Evolutionary conservation across 2,329 filamentous ascomycete species (phyloP).

Genomic region (Colletotrichum melonis): DNA sequence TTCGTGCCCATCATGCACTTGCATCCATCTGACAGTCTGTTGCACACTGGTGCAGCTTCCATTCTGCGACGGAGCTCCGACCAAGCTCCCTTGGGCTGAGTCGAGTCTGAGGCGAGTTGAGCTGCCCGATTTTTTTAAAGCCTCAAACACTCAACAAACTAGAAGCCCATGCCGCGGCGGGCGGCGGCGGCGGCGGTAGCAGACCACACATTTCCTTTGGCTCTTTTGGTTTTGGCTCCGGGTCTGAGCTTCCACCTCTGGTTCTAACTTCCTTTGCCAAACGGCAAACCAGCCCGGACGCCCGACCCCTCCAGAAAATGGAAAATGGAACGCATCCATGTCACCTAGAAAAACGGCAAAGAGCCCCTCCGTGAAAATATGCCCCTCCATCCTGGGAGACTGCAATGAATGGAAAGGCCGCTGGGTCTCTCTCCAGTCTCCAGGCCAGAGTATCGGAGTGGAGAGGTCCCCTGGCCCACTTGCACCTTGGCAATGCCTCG

Average conservation of each 20-base stretch:
- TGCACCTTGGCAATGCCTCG: conserved; percentile 1
- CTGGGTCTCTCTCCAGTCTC: background rate
- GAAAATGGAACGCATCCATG: background rate
- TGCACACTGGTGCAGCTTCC: background rate
- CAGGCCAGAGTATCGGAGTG: background rate
- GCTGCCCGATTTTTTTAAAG: background rate
- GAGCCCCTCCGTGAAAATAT: background rate
- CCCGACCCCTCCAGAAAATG: background rate
- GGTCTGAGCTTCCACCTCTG: background rate
- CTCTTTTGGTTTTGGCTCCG: background rate
- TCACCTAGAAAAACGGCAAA: background rate
- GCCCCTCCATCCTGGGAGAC: background rate
- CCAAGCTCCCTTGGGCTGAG: conserved; percentile 13
- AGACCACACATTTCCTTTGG: conserved; percentile 10
- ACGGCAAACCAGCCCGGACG: conserved; percentile 5
- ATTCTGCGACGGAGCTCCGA: background rate
- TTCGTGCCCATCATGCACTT: background rate
- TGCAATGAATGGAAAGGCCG: background rate
- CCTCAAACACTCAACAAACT: conserved; percentile 35
- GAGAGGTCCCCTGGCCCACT: conserved; percentile 18
- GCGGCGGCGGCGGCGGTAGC: background rate
- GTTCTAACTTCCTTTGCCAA: background rate
- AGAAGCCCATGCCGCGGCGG: conserved; percentile 18
- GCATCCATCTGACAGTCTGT: background rate
- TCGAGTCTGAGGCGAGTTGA: background rate